phyloP scores from a whole-genome alignment of 2,329 filamentous ascomycete species.

The Orbilia javanica region DNA sequence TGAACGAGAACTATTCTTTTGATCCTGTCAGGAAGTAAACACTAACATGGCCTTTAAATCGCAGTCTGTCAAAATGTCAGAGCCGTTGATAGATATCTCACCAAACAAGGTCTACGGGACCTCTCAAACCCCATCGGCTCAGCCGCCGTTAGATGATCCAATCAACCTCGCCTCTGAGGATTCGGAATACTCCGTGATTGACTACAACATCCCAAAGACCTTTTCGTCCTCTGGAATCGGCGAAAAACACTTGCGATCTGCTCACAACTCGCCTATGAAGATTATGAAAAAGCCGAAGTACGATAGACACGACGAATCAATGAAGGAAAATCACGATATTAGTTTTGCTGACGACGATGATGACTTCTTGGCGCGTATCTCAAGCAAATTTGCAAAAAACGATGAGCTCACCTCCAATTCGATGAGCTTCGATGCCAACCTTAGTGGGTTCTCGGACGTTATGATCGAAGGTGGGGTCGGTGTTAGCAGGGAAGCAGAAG shows the following conservation, averaged over 20 bases:
- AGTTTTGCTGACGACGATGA: constrained; percentile 47
- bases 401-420: constrained; percentile 24
- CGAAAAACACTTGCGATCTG: constrained; percentile 49
- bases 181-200: constrained; percentile 57
- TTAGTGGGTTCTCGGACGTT: constrained; percentile 54
- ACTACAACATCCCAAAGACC: constrained; percentile 42
- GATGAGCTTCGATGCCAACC: constrained; percentile 42
- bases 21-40: constrained; percentile 7
- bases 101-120: constrained; percentile 55
- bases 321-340: constrained; percentile 53
- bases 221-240: constrained; percentile 45
- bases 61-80: constrained; percentile 50
- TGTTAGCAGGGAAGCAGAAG: constrained; percentile 52
- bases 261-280: constrained; percentile 53
- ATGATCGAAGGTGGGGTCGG: constrained; percentile 38
- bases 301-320: constrained; percentile 47
- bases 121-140: constrained; percentile 41
- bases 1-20: background rate
- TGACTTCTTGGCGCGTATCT: constrained; percentile 39
- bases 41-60: constrained; percentile 25
- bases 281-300: constrained; percentile 58
- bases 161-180: constrained; percentile 31
- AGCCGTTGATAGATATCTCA: constrained; percentile 53
- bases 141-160: constrained; percentile 38
- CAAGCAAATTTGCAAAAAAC: constrained; percentile 17